Evolutionary conservation across 768 basidiomycete genomes (phyloP).

Genomic region (Trametes villosa): DNA sequence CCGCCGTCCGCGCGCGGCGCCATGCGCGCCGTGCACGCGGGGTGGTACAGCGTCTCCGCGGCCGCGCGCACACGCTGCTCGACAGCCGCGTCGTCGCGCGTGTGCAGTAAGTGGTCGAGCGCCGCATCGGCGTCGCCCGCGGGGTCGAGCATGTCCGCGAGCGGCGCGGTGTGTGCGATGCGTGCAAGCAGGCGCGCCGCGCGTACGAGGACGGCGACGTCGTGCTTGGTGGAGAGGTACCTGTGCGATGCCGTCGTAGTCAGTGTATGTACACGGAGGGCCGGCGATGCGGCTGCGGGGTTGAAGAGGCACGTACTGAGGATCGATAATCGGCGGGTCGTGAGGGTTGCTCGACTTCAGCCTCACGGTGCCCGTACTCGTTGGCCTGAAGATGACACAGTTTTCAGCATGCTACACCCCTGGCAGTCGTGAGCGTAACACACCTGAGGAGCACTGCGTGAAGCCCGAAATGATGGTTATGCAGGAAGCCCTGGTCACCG

Average conservation of each 20-base stretch:
- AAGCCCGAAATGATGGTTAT: conserved; percentile 28
- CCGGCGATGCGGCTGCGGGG: conserved; percentile 15
- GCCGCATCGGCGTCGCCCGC: conserved; percentile 28
- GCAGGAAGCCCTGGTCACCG: conserved; percentile 1
- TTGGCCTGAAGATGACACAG: conserved; percentile 39
- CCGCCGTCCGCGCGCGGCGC: conserved; percentile 41
- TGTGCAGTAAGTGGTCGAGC: conserved; percentile 45
- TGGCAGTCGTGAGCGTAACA: neutral
- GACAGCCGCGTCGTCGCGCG: conserved; percentile 40
- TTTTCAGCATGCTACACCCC: neutral
- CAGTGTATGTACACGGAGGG: neutral
- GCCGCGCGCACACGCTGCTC: conserved; percentile 38
- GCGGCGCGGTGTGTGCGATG: conserved; percentile 44
- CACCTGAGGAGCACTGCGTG: conserved; percentile 39
- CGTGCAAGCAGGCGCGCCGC: conserved; percentile 44
- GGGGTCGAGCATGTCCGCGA: conserved; percentile 42
- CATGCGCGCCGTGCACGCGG: conserved; percentile 47
- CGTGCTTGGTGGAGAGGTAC: conserved; percentile 47
- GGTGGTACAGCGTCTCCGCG: conserved; percentile 49
- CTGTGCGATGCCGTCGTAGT: conserved; percentile 27
- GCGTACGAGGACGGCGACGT: conserved; percentile 44
- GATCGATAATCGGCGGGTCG: conserved; percentile 49
- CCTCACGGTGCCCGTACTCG: conserved; percentile 45
- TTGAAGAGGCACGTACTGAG: conserved; percentile 44
- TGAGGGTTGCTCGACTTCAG: conserved; percentile 47